Evolutionary conservation across 306 rosid genomes (phyloP).

Genomic region (Dalbergia cultrata): DNA sequence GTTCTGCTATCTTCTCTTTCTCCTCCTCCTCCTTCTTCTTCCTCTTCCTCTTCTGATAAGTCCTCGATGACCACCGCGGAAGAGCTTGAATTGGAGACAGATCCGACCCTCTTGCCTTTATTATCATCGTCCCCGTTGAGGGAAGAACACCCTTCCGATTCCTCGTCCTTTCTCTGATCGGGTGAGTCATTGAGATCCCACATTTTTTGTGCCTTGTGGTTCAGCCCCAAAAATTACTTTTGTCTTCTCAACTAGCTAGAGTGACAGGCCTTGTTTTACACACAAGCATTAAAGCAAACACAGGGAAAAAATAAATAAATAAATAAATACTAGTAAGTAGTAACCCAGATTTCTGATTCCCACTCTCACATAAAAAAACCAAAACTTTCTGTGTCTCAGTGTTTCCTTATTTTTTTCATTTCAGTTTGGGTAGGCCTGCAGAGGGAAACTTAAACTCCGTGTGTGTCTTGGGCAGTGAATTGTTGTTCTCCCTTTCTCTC

Average conservation of each 20-base stretch:
- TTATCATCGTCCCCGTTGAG: slow-evolving; percentile 73
- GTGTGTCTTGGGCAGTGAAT: background rate
- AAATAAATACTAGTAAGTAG: background rate
- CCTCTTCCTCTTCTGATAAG: slow-evolving; percentile 75
- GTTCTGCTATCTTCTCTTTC: slow-evolving; percentile 9
- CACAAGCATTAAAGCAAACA: slow-evolving; percentile 23
- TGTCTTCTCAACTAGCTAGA: background rate
- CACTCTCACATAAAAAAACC: slow-evolving; percentile 33
- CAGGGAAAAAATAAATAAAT: background rate
- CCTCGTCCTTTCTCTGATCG: slow-evolving; percentile 62
- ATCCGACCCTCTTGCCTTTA: slow-evolving; percentile 81
- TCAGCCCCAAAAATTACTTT: background rate
- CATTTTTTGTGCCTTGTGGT: slow-evolving; percentile 55
- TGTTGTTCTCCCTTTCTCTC: background rate
- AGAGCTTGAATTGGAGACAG: slow-evolving; percentile 89
- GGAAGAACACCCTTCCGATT: slow-evolving; percentile 74
- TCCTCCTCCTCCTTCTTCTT: too few species aligned
- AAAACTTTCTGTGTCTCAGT: slow-evolving; percentile 8
- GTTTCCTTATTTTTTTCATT: background rate
- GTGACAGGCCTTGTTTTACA: slow-evolving; percentile 5
- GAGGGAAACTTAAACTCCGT: slow-evolving; percentile 19
- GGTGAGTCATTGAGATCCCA: slow-evolving; percentile 99
- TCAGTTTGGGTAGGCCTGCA: slow-evolving; percentile 29
- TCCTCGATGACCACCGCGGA: slow-evolving; percentile 80
- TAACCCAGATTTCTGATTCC: slow-evolving; percentile 25